These are phyloP conservation scores for Melocanna baccifera DNA, from an alignment of 176 grass and related monocot genomes.

Conservation along the genomic window DNA sequence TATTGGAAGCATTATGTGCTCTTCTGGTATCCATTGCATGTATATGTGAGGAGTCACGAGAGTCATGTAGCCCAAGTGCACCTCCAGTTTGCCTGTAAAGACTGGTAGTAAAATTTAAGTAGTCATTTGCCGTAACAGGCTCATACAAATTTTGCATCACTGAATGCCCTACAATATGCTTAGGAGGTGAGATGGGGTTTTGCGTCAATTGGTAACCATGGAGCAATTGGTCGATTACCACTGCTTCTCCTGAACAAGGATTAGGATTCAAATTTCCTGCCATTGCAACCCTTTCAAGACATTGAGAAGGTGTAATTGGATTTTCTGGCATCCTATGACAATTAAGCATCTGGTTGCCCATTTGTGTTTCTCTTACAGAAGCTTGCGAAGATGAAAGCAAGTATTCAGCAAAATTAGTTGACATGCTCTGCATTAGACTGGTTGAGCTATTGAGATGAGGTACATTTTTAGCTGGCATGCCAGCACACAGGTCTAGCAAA, in stretches of 20 bases:
- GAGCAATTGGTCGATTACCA: slow-evolving; percentile 19
- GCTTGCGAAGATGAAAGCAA: slow-evolving; percentile 25
- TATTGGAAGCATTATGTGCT: slow-evolving; percentile 34
- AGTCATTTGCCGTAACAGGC: slow-evolving; percentile 22
- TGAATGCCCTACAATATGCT: slow-evolving; percentile 29
- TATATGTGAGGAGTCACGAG: slow-evolving; percentile 14
- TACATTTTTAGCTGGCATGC: slow-evolving; percentile 12
- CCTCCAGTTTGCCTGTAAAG: neutral
- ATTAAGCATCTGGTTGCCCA: slow-evolving; percentile 28
- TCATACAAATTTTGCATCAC: slow-evolving; percentile 14
- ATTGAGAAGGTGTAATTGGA: slow-evolving; percentile 27
- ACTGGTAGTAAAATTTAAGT: slow-evolving; percentile 8
- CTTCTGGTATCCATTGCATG: slow-evolving; percentile 28
- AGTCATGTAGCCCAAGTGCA: slow-evolving; percentile 8
- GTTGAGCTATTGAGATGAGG: slow-evolving; percentile 30
- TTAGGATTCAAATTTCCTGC: slow-evolving; percentile 15
- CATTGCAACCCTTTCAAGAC: slow-evolving; percentile 21
- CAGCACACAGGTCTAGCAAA: slow-evolving; percentile 13
- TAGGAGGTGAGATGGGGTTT: slow-evolving; percentile 33
- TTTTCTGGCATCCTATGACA: slow-evolving; percentile 25
- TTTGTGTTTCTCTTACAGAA: slow-evolving; percentile 25
- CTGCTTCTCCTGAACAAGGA: slow-evolving; percentile 14
- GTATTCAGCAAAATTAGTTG: slow-evolving; percentile 30
- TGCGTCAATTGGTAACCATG: slow-evolving; percentile 21
- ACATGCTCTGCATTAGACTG: slow-evolving; percentile 14